Base-by-base conservation (phyloP, 495 filamentous ascomycete species). In the Hypoxylon perforatum region DNA sequence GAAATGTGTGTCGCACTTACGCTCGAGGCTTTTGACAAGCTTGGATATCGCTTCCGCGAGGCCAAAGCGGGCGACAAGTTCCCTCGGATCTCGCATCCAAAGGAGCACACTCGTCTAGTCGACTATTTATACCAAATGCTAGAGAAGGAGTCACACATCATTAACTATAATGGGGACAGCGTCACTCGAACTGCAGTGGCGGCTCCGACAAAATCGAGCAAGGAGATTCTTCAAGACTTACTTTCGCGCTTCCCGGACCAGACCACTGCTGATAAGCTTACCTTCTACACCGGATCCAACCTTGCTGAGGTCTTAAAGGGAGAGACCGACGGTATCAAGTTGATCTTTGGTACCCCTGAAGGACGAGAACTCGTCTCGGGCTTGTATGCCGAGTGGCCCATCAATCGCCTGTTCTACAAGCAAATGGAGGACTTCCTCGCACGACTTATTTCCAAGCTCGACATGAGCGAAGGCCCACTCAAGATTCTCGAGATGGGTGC, bases 301-400 rank as follows among this genome's bases (percentile, higher is more conserved):
- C 71, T 85, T 5, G 82, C 79, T 0, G 67, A 76, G 0, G 76
- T 81, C 1, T 61, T 86, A 15, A 72, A 48, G 1, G 83, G 83
- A 3, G 65, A 79, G 30, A 72, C 69, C 7, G 81, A 85, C 65
- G 82, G 80, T 0, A 72, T 84, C 18, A 72, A 81, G 45, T 55
- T 86, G 9, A 77, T 86, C 6, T 85, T 86, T 41, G 82, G 80
- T 10, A 76, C 70, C 7, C 54, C 64, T 8, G 76, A 85, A 60
- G 82, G 80, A 12, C 77, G 81, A 25, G 69, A 82, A 33, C 73
- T 84, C 0, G 77, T 82, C 2, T 70, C 76, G 0, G 78, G 73
- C 30, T 61, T 85, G 36, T 86, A 86, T 41, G 74, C 76, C 9
- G 76, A 85, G 9, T 76, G 64, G 33, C 74, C 76, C 1, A 60